phyloP scores from a whole-genome alignment of 352 stramenopile genomes.

The Pythium pyrilobum region DNA sequence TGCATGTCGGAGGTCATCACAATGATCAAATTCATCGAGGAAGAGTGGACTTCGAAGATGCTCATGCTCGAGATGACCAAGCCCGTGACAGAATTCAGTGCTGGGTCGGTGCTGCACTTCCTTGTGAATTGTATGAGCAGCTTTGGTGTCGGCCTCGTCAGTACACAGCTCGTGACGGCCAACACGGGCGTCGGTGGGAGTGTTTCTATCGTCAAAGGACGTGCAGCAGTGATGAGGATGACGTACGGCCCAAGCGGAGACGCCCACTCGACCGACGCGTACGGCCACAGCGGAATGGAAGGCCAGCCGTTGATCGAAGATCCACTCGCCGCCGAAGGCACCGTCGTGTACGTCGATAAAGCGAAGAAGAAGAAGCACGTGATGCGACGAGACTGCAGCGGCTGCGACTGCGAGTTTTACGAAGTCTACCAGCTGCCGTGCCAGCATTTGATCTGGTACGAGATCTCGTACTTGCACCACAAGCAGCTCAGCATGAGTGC shows the following conservation, averaged over 20 bases:
- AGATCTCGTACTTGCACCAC: conserved; percentile 53
- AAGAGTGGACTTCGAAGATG: conserved; percentile 70
- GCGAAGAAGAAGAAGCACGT: conserved; percentile 55
- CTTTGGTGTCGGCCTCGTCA: conserved; percentile 55
- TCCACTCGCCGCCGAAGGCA: conserved; percentile 17
- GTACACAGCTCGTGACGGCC: conserved; percentile 48
- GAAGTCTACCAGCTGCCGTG: conserved; percentile 58
- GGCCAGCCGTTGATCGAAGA: conserved; percentile 10
- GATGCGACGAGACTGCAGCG: conserved; percentile 49
- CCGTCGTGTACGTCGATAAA: conserved; percentile 50
- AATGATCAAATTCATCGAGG: conserved; percentile 61
- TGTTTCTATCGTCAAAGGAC: conserved; percentile 25
- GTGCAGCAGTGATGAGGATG: conserved; percentile 19
- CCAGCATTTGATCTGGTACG: conserved; percentile 73
- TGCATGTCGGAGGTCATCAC: conserved; percentile 58
- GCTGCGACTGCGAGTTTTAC: conserved; percentile 67
- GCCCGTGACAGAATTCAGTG: conserved; percentile 51
- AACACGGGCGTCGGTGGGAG: conserved; percentile 28
- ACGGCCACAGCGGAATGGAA: conserved; percentile 1
- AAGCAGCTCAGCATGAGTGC: conserved; percentile 61
- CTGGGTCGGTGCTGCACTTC: conserved; percentile 52
- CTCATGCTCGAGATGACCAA: conserved; percentile 72
- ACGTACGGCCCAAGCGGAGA: conserved; percentile 1
- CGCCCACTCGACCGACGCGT: not conserved
- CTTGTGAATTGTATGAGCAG: conserved; percentile 68